These are phyloP conservation scores for Flaveria linearis DNA, from an alignment of 129 eudicot species.

Conservation along the genomic window DNA sequence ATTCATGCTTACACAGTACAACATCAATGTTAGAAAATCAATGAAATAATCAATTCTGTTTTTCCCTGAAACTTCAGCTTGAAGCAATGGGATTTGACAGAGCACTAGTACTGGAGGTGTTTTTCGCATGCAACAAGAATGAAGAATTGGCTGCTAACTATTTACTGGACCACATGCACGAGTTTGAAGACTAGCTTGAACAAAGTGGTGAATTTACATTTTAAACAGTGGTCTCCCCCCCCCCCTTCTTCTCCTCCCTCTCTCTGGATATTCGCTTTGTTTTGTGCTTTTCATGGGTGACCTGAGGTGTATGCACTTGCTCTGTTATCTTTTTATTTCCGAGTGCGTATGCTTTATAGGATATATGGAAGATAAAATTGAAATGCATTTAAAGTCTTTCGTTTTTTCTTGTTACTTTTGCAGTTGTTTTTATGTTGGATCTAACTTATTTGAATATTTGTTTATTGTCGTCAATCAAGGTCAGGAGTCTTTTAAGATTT, in stretches of 20 bases:
- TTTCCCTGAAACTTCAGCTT: conserved; percentile 39
- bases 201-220: conserved; percentile 11
- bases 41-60: not conserved
- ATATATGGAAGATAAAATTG: conserved; percentile 14
- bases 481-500: not conserved
- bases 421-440: conserved; percentile 1
- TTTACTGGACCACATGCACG: conserved; percentile 76
- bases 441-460: not conserved
- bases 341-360: conserved; percentile 25
- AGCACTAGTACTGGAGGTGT: conserved; percentile 61
- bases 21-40: not conserved
- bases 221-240: not conserved
- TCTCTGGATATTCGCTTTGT: conserved; percentile 20
- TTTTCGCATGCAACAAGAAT: conserved; percentile 81
- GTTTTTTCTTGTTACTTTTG: not conserved
- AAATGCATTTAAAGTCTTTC: not conserved
- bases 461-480: not conserved
- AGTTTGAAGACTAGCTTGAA: conserved; percentile 52
- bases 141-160: conserved; percentile 88
- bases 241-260: too few relatives aligned
- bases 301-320: conserved; percentile 31
- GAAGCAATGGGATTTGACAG: conserved; percentile 85
- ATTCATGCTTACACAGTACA: not conserved
- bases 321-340: conserved; percentile 29
- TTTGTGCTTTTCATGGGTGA: conserved; percentile 18